Evolutionary conservation across 2,329 filamentous ascomycete genomes (phyloP).

Genomic region (Cladosporium sp.): DNA sequence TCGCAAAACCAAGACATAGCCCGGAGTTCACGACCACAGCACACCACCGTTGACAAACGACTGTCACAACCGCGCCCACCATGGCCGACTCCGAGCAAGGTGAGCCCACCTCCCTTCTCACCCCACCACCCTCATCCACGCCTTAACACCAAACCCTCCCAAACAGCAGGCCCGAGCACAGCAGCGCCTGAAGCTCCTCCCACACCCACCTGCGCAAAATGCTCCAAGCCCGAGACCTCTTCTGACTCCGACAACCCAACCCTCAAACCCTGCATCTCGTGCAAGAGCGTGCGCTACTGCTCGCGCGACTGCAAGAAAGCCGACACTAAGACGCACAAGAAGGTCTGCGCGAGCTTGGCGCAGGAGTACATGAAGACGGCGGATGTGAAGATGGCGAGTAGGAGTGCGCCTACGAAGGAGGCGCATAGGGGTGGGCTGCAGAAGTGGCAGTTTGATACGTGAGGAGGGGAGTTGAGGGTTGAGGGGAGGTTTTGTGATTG

Average conservation of each 20-base stretch:
- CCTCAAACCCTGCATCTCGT: constrained; percentile 44
- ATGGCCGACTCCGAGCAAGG: constrained; percentile 18
- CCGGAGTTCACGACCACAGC: background rate
- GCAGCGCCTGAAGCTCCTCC: constrained; percentile 2
- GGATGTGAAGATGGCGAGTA: constrained; percentile 43
- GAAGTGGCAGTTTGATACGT: constrained; percentile 45
- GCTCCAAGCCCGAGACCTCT: constrained; percentile 14
- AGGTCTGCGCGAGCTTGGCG: constrained; percentile 41
- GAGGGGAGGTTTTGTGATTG: background rate
- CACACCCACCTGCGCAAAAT: constrained; percentile 21
- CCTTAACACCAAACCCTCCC: constrained; percentile 5
- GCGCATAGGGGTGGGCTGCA: constrained; percentile 41
- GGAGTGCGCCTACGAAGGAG: constrained; percentile 36
- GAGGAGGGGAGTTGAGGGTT: constrained; percentile 13
- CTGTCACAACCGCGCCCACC: background rate
- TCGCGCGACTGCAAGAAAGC: constrained; percentile 46
- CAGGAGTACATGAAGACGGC: constrained; percentile 43
- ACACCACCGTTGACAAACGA: background rate
- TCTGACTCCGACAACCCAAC: constrained; percentile 13
- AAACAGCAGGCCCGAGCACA: constrained; percentile 9
- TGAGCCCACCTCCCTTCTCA: constrained; percentile 10
- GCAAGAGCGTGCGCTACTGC: constrained; percentile 44
- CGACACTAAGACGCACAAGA: constrained; percentile 44
- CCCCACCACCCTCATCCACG: background rate
- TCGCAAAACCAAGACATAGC: background rate